Base-by-base conservation (phyloP, 164 flowering plant genomes). In the Akebia trifoliata region DNA sequence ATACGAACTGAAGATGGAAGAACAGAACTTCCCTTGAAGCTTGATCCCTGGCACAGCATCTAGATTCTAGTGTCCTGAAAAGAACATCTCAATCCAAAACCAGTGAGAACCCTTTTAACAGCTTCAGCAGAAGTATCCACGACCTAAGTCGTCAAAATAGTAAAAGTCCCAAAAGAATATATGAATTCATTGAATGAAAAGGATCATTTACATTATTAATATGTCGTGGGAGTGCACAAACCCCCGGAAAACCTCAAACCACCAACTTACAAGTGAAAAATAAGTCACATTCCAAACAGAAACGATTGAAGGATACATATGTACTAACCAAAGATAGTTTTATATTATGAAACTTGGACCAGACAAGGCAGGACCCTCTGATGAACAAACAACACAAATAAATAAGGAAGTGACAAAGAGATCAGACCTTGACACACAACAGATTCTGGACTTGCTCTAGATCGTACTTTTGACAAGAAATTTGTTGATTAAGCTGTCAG, bases 401-500 rank as follows among this genome's bases (percentile, higher is more conserved):
- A 37, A 59, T 49, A 46, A 65, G 55, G 39, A 51, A 46, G 47
- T 25, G 50, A 54, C 54, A 39, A 24, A 22, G 38, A 35, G 28
- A 64, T 47, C 40, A 64, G 47, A 35, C 35, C 52, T 22, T 30
- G 18, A 34, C 22, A 47, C 56, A 25, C 8, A 22, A 43, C 32
- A 34, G 18, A 50, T 39, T 52, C 34, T 22, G 25, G 10, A 12
- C 39, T 39, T 36, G 26, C 44, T 36, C 40, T 15, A 5, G 40
- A 25, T 30, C 36, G 9, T 25, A 34, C n/a, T 58, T 10, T 18
- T 44, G 54, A 36, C 36, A 38, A 6, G 32, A 22, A 4, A 43
- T 31, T 50, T 36, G 11, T 4, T 30, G 28, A 40, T 76, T 69
- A 87, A 15, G 81, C 86, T n/a, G 75, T 88, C 24, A 88, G 73